Evolutionary conservation across 1,284 basidiomycete genomes (phyloP).

Genomic region (Sporisorium reilianum): DNA sequence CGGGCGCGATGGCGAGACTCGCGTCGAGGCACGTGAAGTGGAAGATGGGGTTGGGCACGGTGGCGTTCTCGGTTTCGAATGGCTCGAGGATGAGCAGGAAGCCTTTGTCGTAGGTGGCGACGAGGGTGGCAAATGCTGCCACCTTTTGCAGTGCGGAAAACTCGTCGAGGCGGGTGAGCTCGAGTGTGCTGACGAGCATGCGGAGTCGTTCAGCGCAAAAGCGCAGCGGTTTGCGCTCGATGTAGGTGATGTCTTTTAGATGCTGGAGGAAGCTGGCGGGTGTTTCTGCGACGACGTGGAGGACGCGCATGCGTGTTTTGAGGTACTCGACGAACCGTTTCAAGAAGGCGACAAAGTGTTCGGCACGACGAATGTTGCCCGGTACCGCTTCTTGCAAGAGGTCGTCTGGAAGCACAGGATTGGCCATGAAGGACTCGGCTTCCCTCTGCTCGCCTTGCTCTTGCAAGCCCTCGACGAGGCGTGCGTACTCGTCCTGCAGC

Average conservation of each 20-base stretch:
- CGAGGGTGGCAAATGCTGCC: slow-evolving; percentile 93
- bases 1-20: slow-evolving; percentile 94
- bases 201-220: slow-evolving; percentile 97
- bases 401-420: slow-evolving; percentile 94
- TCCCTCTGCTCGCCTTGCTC: slow-evolving; percentile 73
- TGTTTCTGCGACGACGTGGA: slow-evolving; percentile 99
- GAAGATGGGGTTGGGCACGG: slow-evolving; percentile 98
- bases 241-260: slow-evolving; percentile 98
- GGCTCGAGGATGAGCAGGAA: slow-evolving; percentile 98
- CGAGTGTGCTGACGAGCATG: slow-evolving; percentile 91
- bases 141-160: slow-evolving; percentile 92
- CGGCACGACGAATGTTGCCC: slow-evolving; percentile 97
- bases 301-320: slow-evolving; percentile 98
- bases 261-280: slow-evolving; percentile 98
- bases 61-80: slow-evolving; percentile 98
- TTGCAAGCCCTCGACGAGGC: slow-evolving; percentile 93
- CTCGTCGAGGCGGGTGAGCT: slow-evolving; percentile 91
- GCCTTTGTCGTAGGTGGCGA: slow-evolving; percentile 98
- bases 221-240: slow-evolving; percentile 92
- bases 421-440: slow-evolving; percentile 84
- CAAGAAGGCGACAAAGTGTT: slow-evolving; percentile 98
- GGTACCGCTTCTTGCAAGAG: slow-evolving; percentile 94
- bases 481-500: slow-evolving; percentile 97
- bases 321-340: slow-evolving; percentile 99
- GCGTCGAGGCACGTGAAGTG: slow-evolving; percentile 98